A percentile compares a stretch with the other conserved stretches of the same genome.
Conservation (phyloP, 2,329 filamentous ascomycete species). For the Alternaria sp. region DNA sequence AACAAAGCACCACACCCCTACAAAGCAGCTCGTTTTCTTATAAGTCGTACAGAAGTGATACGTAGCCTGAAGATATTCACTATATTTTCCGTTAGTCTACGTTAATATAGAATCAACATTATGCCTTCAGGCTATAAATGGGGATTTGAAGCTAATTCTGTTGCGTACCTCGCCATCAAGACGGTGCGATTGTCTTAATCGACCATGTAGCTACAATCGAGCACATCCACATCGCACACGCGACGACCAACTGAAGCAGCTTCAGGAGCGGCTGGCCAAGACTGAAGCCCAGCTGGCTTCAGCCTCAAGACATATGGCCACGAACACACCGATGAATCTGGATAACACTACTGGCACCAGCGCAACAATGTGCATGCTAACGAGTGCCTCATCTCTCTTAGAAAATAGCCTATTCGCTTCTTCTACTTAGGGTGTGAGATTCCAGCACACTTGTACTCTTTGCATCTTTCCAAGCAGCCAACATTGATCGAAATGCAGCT, state of each 20-base stretch:
- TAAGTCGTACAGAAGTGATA: too few relatives aligned
- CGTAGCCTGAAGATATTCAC: too few relatives aligned
- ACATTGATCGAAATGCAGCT: conserved; percentile 20
- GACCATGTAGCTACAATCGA: neutral
- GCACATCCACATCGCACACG: conserved; percentile 1
- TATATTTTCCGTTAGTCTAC: too few relatives aligned
- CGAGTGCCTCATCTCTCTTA: neutral
- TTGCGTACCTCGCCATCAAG: neutral
- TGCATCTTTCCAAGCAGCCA: conserved; percentile 53
- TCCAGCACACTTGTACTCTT: conserved; percentile 58
- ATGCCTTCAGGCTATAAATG: too few relatives aligned
- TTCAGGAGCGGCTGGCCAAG: conserved; percentile 1
- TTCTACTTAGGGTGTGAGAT: neutral
- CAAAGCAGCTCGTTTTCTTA: too few relatives aligned
- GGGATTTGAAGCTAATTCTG: neutral
- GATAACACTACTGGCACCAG: neutral
- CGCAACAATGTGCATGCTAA: neutral
- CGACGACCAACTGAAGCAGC: conserved; percentile 1
- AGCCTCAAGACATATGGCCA: neutral
- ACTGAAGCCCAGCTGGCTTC: neutral
- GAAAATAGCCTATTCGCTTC: neutral
- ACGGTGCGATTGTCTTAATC: conserved; percentile 1
- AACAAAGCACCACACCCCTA: neutral
- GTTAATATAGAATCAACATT: too few relatives aligned
- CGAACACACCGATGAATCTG: neutral